Conservation (phyloP, 1,139 yeast species). For the Hansenula anomala region DNA sequence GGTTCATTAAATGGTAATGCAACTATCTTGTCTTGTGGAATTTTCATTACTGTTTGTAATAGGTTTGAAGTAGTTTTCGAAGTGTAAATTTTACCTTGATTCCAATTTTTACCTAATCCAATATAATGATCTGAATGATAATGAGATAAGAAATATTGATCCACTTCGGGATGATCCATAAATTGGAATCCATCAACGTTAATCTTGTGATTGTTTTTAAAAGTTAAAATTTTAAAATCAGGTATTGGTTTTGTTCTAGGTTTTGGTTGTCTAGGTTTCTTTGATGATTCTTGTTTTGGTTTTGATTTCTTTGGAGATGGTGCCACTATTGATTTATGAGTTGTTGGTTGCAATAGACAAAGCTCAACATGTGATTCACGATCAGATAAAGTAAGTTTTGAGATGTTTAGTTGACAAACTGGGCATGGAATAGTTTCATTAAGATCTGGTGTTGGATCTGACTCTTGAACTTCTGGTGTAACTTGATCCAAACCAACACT, state of each 20-base stretch:
- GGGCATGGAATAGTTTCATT: constrained; percentile 37
- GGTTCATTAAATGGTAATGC: constrained; percentile 40
- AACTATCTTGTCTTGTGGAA: constrained; percentile 47
- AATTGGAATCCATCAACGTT: constrained; percentile 71
- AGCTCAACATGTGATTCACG: constrained; percentile 56
- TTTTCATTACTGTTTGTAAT: constrained; percentile 47
- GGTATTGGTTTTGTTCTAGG: constrained; percentile 40
- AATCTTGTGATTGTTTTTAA: constrained; percentile 34
- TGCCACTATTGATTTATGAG: constrained; percentile 1
- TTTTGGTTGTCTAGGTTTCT: constrained; percentile 12
- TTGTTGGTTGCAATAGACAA: constrained; percentile 31
- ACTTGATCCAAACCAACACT: no score
- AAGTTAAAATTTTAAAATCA: constrained; percentile 45
- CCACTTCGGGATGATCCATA: constrained; percentile 40
- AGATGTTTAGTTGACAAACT: constrained; percentile 37
- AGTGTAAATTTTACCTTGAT: constrained; percentile 62
- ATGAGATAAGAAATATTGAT: constrained; percentile 64
- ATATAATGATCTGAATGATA: constrained; percentile 94
- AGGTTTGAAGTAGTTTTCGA: constrained; percentile 63
- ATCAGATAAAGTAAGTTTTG: constrained; percentile 31
- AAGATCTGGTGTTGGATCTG: background rate
- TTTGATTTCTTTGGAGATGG: background rate
- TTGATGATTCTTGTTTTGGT: constrained; percentile 5
- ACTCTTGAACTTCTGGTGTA: no score
- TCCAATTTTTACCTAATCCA: constrained; percentile 78